Conservation (phyloP, 1,284 basidiomycete species). For the Quambalaria eucalypti region DNA sequence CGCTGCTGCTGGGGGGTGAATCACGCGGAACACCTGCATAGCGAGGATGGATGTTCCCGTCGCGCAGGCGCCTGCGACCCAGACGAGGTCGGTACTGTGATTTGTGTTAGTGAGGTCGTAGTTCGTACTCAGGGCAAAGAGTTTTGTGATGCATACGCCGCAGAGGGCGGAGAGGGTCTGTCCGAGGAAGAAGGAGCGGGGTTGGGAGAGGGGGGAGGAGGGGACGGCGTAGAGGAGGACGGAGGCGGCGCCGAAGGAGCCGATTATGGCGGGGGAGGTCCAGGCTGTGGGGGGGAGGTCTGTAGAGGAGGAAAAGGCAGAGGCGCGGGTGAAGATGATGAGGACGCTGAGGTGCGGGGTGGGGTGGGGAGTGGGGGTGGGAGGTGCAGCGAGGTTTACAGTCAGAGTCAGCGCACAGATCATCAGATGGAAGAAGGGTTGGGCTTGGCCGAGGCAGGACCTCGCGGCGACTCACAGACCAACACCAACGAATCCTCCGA, state of each 20-base stretch:
- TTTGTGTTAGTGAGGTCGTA: slow-evolving; percentile 22
- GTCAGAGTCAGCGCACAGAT: background rate
- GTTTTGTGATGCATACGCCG: slow-evolving; percentile 22
- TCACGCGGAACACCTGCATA: slow-evolving; percentile 20
- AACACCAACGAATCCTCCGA: slow-evolving; percentile 21
- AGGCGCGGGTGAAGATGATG: slow-evolving; percentile 21
- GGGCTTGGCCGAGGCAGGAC: background rate
- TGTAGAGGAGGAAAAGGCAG: slow-evolving; percentile 15
- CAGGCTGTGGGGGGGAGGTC: slow-evolving; percentile 18
- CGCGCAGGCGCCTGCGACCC: slow-evolving; percentile 21
- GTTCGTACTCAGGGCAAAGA: slow-evolving; percentile 20
- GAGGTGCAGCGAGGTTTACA: no score
- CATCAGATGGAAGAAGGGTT: slow-evolving; percentile 23
- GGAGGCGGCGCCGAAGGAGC: slow-evolving; percentile 26
- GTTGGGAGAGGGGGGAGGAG: slow-evolving; percentile 22
- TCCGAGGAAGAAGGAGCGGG: slow-evolving; percentile 18
- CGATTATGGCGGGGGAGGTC: slow-evolving; percentile 25
- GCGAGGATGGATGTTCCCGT: slow-evolving; percentile 18
- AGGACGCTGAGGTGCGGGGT: background rate
- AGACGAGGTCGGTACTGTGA: slow-evolving; percentile 16
- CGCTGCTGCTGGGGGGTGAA: slow-evolving; percentile 26
- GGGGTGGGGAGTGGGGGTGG: no score
- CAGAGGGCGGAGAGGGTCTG: slow-evolving; percentile 22
- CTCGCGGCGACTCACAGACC: background rate
- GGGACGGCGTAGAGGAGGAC: slow-evolving; percentile 30